Evolutionary conservation across 2,329 filamentous ascomycete genomes (phyloP), one percentile per base, ranked within the genome.

Genomic region (Botrytis fabae): DNA sequence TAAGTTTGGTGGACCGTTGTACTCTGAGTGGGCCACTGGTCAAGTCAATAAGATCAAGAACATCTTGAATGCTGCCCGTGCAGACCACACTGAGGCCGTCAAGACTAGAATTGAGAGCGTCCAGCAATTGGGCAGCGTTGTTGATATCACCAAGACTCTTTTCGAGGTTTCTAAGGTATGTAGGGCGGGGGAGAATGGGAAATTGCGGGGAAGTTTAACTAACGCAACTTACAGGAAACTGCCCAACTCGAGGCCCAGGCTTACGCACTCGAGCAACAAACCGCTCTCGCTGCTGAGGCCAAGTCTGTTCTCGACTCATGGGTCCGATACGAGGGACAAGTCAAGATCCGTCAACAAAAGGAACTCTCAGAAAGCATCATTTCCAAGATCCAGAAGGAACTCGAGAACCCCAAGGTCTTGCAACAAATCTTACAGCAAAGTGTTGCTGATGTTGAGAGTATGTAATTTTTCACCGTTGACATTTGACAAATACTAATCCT

Each of bases 371-470:
- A 97, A 83, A 90, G 86, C 84, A 88, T 99, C 85, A 98, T 99
- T 81, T 90, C 92, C 88, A 99, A 98, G 91, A 96, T 98, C 83
- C 92, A 93, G 85, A 98, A 98, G 91, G 95, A 98, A 89, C 91
- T 99, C 74, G 93, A 98, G 89, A 98, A 93, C 89, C 96, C 97
- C 84, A 98, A 95, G 90, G 89, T 92, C 78, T 91, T 99, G 80
- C 94, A 98, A 89, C 94, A 98, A 87, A 98, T 99, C 81, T 91
- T 99, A 80, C 92, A 96, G 87, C 96, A 99, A 89, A 97, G 94
- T 84, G 90, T 99, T 81, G 86, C 92, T 77, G 96, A 99, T 85
- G 91, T 99, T 82, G 96, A 99, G 91, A 95, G 95, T 98, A 88
- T 83, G 90, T 83, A 40, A 32, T 59, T n/a, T 25, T 64, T 35